Evolutionary conservation across 1,139 yeast species (phyloP).

Genomic region (Taiozyma sp.): DNA sequence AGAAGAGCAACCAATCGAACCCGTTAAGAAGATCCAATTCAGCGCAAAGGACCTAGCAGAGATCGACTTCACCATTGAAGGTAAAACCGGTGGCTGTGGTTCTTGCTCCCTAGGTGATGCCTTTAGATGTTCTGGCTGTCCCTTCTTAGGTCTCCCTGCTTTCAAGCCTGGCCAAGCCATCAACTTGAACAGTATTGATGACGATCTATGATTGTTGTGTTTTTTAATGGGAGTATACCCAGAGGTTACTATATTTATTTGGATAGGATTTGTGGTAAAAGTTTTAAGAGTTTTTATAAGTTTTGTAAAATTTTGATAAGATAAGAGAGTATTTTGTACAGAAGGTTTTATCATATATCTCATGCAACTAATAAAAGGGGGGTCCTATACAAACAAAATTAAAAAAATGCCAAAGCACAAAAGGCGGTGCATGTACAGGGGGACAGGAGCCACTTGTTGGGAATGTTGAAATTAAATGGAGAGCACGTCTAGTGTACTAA

Average conservation of each 20-base stretch:
- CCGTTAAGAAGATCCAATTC: constrained; percentile 41
- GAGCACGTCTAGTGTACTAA: background rate
- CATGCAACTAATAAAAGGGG: background rate
- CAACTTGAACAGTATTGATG: constrained; percentile 33
- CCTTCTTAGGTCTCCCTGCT: constrained; percentile 93
- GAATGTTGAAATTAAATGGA: background rate
- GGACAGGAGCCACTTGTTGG: background rate
- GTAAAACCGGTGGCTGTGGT: constrained; percentile 94
- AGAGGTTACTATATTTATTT: background rate
- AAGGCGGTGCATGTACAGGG: background rate
- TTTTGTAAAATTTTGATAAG: background rate
- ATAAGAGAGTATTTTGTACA: too few species aligned
- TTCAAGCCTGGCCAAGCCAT: constrained; percentile 90
- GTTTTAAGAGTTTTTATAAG: background rate
- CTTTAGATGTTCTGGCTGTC: constrained; percentile 97
- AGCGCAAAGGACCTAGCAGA: constrained; percentile 70
- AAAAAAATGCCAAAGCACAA: background rate
- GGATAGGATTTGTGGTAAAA: background rate
- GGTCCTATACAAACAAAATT: background rate
- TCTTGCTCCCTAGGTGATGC: constrained; percentile 98
- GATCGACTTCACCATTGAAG: constrained; percentile 91
- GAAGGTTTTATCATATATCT: background rate
- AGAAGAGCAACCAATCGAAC: constrained; percentile 36
- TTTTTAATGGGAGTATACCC: background rate
- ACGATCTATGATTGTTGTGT: constrained; percentile 27